phyloP scores from a whole-genome alignment of 306 rosid genomes.

The Acacia crassicarpa region DNA sequence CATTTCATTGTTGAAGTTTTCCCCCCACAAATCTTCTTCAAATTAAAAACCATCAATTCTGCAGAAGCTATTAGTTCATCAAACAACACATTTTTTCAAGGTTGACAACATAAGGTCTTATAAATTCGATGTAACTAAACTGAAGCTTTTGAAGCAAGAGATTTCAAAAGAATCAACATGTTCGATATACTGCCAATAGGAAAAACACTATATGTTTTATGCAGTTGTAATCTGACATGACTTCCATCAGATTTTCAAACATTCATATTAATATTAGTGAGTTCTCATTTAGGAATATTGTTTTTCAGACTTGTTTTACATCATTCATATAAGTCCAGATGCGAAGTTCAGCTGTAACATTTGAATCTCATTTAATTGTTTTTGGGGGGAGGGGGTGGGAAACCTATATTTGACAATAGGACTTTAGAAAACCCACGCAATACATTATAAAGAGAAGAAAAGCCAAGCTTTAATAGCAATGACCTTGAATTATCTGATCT shows the following conservation, averaged over 20 bases:
- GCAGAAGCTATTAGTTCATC: neutral
- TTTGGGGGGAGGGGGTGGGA: neutral
- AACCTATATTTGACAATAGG: neutral
- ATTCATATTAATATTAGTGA: neutral
- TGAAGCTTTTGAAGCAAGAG: neutral
- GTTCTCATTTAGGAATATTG: neutral
- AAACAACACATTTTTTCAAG: neutral
- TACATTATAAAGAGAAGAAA: constrained; percentile 2
- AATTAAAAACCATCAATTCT: neutral
- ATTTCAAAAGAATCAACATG: neutral
- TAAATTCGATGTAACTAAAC: neutral
- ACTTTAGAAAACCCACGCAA: neutral
- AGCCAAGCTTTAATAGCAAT: neutral
- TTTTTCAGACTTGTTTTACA: neutral
- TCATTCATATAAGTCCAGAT: neutral
- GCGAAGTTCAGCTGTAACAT: neutral
- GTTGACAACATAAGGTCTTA: neutral
- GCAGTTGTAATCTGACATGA: neutral
- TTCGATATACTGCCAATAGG: neutral
- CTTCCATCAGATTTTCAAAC: neutral
- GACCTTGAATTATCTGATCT: constrained; percentile 60
- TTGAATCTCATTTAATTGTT: neutral
- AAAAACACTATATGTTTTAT: neutral
- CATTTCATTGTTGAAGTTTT: too few relatives aligned
- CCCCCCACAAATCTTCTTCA: too few relatives aligned